Evolutionary conservation across 2,329 filamentous ascomycete genomes (phyloP), one percentile per base, ranked within the genome.

Genomic region (Rhynchosporium secalis): DNA sequence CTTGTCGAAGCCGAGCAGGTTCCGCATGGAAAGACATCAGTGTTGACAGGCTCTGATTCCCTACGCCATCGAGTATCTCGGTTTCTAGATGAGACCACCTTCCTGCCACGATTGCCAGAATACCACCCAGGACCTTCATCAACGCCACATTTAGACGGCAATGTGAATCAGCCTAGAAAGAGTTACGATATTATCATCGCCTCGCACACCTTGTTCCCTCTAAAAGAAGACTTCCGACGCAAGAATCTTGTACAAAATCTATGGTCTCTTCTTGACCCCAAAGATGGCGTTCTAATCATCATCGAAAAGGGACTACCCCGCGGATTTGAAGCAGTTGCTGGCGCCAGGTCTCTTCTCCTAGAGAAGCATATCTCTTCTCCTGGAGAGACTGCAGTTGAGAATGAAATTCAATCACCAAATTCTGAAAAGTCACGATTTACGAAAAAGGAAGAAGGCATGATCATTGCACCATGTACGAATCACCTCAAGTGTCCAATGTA

Each of bases 401-500:
- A 69, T 33, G 65, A 73, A 28, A 66, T 70, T 9, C 67, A 73
- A 40, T 67, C 66, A 1, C 47, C 65, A n/a, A 65, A 54, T 31
- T 65, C 71, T n/a, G 62, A 71, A 29, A 26, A 47, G 9, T 36
- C 58, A 52, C 63, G 65, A 9, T 67, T 67, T 52, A 54, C 48
- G 49, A 77, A 82, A 48, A 83, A 82, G 40, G 86, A 88, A 65
- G 77, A 78, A 0, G 87, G 86, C 60, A 85, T 86, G 78, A 86
- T 90, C 58, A 76, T 90, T 61, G 87, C 87, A 3, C 87, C 87
- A 72, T 99, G 95, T 78, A 97, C 95, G 0, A 98, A 92, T 75
- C 95, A 99, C 75, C 80, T 81, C 8, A 81, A 83, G 62, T 99
- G 95, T 69, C 95, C 95, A 0, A 96, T 99, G 90, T 97, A 96